Evolutionary conservation across 2,329 filamentous ascomycete genomes (phyloP), one percentile per base, ranked within the genome.

Genomic region (Knoxdaviesia proteae): DNA sequence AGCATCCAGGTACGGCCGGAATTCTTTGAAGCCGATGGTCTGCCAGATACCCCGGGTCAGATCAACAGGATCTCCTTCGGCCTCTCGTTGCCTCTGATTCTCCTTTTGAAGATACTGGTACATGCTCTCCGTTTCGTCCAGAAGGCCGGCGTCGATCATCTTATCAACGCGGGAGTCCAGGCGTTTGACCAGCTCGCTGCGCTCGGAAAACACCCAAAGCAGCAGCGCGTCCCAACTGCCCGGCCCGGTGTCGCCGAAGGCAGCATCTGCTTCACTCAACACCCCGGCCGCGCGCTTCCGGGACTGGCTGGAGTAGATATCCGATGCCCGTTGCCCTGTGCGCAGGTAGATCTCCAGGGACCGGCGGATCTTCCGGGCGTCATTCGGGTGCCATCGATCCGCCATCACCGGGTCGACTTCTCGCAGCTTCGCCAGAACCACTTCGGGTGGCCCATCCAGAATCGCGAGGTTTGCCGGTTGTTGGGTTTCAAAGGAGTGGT

Each of bases 21-120:
- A 80, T 54, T 98, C 84, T 56, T 92, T 94, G 60, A 86, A 94
- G 1, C 90, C 90, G 47, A 98, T 98, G 1, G 87, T 90, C 42
- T 93, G 81, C 86, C 88, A 98, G 38, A 98, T 92, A 0, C 90
- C 92, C 42, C 77, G 75, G 1, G 73, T 81, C 49, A 74, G 68
- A 53, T 96, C 84, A 2, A 90, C 59, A 0, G 58, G 49, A 2
- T 64, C 57, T 0, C 74, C 78, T 2, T 61, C 52, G 0, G 61
- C 54, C 0, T 55, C 48, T 11, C 53, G 54, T 2, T 52, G 43
- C 20, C 20, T 20, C 20, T 20, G 20, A 20, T 20, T 20, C 11
- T 49, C 56, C 43, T 60, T 61, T 4, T 34, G 38, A 4, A 60
- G 53, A 40, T 64, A 62, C 1, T 59, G 50, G 46, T 64, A 62